Percentiles rank a stretch among this genome's conserved stretches.
These are phyloP conservation scores for Fusarium illudens DNA, from an alignment of 2,329 filamentous ascomycete genomes.

Conservation along the genomic window DNA sequence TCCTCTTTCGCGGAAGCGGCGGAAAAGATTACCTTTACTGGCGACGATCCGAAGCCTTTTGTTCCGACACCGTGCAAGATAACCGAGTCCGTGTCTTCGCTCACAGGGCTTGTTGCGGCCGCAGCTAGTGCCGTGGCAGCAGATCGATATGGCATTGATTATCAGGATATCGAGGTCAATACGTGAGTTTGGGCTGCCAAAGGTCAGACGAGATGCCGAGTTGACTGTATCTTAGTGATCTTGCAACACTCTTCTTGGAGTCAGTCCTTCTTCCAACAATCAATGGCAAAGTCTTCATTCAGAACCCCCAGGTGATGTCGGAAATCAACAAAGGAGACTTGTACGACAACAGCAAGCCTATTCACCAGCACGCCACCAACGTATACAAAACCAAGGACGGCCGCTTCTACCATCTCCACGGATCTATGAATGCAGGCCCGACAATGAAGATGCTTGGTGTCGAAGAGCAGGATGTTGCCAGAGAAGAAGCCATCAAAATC, in stretches of 20 bases:
- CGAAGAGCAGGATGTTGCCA: not conserved
- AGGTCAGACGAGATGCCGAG: no score
- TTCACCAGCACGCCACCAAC: not conserved
- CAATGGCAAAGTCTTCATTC: not conserved
- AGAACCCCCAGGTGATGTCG: not conserved
- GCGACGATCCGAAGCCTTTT: conserved; percentile 13
- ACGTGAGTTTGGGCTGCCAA: not conserved
- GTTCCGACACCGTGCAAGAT: conserved; percentile 24
- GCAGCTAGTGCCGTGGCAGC: not conserved
- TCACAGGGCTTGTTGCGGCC: conserved; percentile 16
- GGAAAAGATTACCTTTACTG: not conserved
- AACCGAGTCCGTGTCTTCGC: conserved; percentile 15
- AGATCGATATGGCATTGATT: not conserved
- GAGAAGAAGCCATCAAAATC: not conserved
- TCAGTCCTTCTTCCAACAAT: not conserved
- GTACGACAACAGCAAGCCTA: not conserved
- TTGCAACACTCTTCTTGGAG: not conserved
- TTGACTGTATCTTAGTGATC: not conserved
- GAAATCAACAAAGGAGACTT: not conserved
- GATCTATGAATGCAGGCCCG: not conserved
- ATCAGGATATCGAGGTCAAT: not conserved
- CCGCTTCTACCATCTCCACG: not conserved
- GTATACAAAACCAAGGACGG: not conserved
- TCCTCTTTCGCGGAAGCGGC: not conserved
- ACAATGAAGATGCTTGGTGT: not conserved